Conservation (phyloP, 176 grass and related monocot species). For the Oryza coarctata region DNA sequence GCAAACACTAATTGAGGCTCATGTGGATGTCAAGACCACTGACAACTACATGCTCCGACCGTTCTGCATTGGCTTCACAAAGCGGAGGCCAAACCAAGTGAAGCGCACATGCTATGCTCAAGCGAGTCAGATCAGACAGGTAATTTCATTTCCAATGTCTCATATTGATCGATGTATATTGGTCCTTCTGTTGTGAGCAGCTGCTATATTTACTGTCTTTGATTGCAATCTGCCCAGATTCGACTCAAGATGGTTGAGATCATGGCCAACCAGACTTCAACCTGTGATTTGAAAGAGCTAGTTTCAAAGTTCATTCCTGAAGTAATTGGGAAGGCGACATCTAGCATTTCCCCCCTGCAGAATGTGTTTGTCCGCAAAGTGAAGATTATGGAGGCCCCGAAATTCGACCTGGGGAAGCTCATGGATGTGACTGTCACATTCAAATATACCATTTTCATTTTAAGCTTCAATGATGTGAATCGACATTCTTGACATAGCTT, state of each 20-base stretch:
- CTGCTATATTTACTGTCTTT: neutral
- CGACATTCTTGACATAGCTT: neutral
- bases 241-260: slow-evolving; percentile 96
- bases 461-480: neutral
- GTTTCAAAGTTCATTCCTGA: slow-evolving; percentile 94
- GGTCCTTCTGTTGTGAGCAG: neutral
- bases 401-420: slow-evolving; percentile 89
- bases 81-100: slow-evolving; percentile 78
- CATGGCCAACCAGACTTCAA: slow-evolving; percentile 76
- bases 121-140: slow-evolving; percentile 86
- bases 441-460: neutral
- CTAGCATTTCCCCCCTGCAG: slow-evolving; percentile 75
- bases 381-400: slow-evolving; percentile 89
- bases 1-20: slow-evolving; percentile 88
- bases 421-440: slow-evolving; percentile 70
- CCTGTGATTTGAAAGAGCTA: slow-evolving; percentile 85
- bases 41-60: slow-evolving; percentile 78
- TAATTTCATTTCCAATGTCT: slow-evolving; percentile 11
- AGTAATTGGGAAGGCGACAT: slow-evolving; percentile 75
- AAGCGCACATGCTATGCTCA: slow-evolving; percentile 96
- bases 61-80: slow-evolving; percentile 93
- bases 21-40: slow-evolving; percentile 91
- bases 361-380: slow-evolving; percentile 95
- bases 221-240: slow-evolving; percentile 45
- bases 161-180: neutral